Conservation (phyloP, 306 rosid species). For the Lablab purpureus region DNA sequence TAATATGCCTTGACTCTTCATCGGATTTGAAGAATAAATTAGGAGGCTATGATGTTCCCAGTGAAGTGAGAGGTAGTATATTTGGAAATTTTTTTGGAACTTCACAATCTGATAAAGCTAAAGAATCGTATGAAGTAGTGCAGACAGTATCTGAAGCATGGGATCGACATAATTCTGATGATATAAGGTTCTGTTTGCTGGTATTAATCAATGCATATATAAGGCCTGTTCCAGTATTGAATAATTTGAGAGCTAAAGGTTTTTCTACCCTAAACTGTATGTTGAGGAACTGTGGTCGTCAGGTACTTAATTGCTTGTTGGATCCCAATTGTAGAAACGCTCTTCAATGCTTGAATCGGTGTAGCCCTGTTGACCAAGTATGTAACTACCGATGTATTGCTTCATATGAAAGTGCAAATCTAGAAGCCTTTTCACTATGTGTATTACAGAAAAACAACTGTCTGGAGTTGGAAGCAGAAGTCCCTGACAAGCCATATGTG, state of each 20-base stretch:
- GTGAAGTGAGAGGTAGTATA: slow-evolving; percentile 51
- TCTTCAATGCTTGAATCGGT: slow-evolving; percentile 78
- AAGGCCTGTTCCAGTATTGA: slow-evolving; percentile 78
- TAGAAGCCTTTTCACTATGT: slow-evolving; percentile 91
- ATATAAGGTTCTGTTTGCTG: slow-evolving; percentile 84
- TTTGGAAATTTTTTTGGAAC: slow-evolving; percentile 53
- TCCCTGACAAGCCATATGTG: slow-evolving; percentile 73
- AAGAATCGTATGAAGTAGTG: slow-evolving; percentile 62
- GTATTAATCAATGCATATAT: slow-evolving; percentile 78
- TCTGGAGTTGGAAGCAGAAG: slow-evolving; percentile 76
- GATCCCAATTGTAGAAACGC: slow-evolving; percentile 90
- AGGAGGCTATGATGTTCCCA: slow-evolving; percentile 66
- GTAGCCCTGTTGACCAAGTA: slow-evolving; percentile 94
- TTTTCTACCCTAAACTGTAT: slow-evolving; percentile 80
- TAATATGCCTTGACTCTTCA: slow-evolving; percentile 79
- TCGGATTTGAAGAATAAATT: slow-evolving; percentile 61
- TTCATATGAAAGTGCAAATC: slow-evolving; percentile 72
- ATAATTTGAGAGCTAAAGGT: slow-evolving; percentile 87
- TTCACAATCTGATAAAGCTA: slow-evolving; percentile 47
- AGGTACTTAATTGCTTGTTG: slow-evolving; percentile 76
- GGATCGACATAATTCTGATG: slow-evolving; percentile 79
- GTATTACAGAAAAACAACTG: slow-evolving; percentile 91
- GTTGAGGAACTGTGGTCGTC: slow-evolving; percentile 83
- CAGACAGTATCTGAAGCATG: slow-evolving; percentile 80
- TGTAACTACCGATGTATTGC: slow-evolving; percentile 86